Percentiles rank a stretch among this genome's conserved stretches.
Evolutionary conservation across 179 eudicot genomes (phyloP).

Genomic region (Sideroxylon spinosum): DNA sequence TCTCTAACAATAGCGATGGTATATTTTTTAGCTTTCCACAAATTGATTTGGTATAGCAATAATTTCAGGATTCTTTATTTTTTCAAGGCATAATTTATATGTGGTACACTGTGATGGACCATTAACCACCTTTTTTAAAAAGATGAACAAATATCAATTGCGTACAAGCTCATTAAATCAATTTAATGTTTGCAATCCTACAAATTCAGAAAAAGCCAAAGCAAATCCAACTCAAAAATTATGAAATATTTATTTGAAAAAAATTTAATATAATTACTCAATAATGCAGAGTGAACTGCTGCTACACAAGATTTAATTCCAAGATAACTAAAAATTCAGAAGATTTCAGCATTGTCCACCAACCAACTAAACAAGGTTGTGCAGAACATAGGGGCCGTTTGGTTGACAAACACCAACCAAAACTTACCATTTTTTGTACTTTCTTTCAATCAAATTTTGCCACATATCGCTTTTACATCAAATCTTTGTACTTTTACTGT

Average conservation of each 20-base stretch:
- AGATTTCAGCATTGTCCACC: not conserved
- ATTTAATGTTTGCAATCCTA: not conserved
- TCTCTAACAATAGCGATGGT: too few relatives aligned
- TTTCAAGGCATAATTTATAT: not conserved
- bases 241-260: not conserved
- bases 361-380: not conserved
- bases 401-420: too few relatives aligned
- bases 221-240: not conserved
- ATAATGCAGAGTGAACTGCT: not conserved
- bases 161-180: constrained; percentile 9
- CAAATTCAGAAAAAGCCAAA: not conserved
- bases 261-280: not conserved
- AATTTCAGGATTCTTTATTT: not conserved
- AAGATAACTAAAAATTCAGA: not conserved
- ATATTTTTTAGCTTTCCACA: too few relatives aligned
- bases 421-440: too few relatives aligned
- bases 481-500: too few relatives aligned
- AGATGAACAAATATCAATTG: not conserved
- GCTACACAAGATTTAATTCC: not conserved
- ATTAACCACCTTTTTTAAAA: not conserved
- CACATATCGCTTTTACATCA: too few relatives aligned
- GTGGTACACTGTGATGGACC: not conserved
- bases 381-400: too few relatives aligned
- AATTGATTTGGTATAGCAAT: not conserved
- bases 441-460: too few relatives aligned